A percentile compares a stretch with the other conserved stretches of the same genome.
phyloP scores from a whole-genome alignment of 2,329 filamentous ascomycete genomes.

The Talaromyces amestolkiae region DNA sequence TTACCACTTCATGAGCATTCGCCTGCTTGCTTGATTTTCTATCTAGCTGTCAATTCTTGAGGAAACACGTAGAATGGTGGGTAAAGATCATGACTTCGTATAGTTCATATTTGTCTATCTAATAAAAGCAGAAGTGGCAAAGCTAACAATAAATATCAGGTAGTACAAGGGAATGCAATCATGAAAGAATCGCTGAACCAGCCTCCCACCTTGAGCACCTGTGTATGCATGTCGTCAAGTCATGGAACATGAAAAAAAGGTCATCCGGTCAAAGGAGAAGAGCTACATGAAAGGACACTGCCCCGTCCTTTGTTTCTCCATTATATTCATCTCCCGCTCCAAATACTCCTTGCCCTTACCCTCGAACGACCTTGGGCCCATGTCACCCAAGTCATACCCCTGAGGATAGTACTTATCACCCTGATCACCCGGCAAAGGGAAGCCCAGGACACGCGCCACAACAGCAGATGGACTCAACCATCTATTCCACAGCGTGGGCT shows the following conservation, averaged over 20 bases:
- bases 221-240: slow-evolving; percentile 9
- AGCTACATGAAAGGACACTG: slow-evolving; percentile 49
- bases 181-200: background rate
- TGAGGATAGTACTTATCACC: slow-evolving; percentile 48
- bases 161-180: background rate
- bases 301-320: slow-evolving; percentile 39
- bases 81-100: background rate
- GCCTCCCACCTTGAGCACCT: background rate
- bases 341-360: slow-evolving; percentile 54
- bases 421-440: slow-evolving; percentile 49
- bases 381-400: slow-evolving; percentile 53
- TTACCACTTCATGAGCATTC: background rate
- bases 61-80: background rate
- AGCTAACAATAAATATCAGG: background rate
- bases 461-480: slow-evolving; percentile 58
- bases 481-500: slow-evolving; percentile 58
- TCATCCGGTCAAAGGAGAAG: background rate
- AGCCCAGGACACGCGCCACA: slow-evolving; percentile 48
- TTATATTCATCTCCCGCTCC: slow-evolving; percentile 38
- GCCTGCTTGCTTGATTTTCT: background rate
- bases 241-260: background rate
- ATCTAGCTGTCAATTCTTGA: background rate
- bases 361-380: slow-evolving; percentile 59
- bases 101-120: background rate
- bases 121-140: background rate